phyloP scores from a whole-genome alignment of 2,329 filamentous ascomycete genomes.

The Talaromyces atroroseus region DNA sequence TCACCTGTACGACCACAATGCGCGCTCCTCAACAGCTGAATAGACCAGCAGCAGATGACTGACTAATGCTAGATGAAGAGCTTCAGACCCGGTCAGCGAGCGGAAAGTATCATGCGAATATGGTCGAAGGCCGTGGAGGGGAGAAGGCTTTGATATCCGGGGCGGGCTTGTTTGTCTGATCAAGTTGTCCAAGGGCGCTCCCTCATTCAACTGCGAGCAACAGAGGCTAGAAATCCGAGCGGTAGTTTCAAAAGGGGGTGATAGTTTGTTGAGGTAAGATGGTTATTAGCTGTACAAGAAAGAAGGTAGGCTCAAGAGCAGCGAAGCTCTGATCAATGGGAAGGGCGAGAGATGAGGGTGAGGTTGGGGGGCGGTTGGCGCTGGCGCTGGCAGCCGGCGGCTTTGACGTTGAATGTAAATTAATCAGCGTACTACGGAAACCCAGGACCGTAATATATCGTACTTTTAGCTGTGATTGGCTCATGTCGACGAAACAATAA shows the following conservation, averaged over 20 bases:
- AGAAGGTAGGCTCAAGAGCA: conserved; percentile 5
- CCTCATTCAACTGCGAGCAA: neutral
- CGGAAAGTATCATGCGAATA: neutral
- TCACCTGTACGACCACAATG: conserved; percentile 1
- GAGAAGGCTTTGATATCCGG: neutral
- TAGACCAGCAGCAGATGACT: neutral
- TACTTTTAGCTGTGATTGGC: neutral
- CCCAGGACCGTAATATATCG: neutral
- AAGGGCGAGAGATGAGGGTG: conserved; percentile 2
- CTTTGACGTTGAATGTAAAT: neutral
- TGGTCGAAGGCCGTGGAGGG: neutral
- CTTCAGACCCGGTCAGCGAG: neutral
- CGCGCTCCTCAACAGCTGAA: conserved; percentile 5
- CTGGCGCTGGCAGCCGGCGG: neutral
- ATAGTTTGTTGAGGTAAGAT: neutral
- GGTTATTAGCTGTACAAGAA: neutral
- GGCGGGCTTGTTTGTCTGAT: neutral
- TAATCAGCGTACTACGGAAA: neutral
- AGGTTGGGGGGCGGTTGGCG: conserved; percentile 5
- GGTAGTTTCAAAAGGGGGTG: neutral
- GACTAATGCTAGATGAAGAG: neutral
- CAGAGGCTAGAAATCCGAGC: neutral
- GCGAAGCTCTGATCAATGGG: conserved; percentile 13
- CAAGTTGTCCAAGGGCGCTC: neutral
- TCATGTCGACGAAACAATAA: neutral